Base-by-base conservation (phyloP, 139 green algal species). In the Astrephomene gubernaculifera region DNA sequence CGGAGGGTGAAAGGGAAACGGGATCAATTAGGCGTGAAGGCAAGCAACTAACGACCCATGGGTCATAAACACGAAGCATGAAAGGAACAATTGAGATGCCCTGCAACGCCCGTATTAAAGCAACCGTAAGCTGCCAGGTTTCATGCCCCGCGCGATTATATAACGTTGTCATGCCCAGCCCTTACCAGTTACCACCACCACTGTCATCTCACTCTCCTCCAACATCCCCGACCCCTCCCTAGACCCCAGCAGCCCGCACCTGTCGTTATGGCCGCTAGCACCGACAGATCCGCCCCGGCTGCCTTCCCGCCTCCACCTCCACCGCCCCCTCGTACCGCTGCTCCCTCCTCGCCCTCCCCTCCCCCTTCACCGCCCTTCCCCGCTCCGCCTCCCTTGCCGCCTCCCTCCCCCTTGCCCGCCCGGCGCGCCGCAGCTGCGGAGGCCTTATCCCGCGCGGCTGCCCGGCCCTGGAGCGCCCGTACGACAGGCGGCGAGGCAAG, bases 221-320 rank as follows among this genome's bases (percentile, higher is more conserved):
- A n/a, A n/a, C n/a, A n/a, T n/a, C n/a, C n/a, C n/a, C n/a, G n/a
- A n/a, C n/a, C n/a, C n/a, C n/a, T n/a, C n/a, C n/a, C n/a, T n/a
- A n/a, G n/a, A n/a, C n/a, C n/a, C n/a, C n/a, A n/a, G n/a, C n/a
- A n/a, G n/a, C n/a, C n/a, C 73, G 19, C 5, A 82, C 74, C 54
- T 4, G 92, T 91, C 10, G 93, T 98, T 87, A 98, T 98, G 87
- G 95, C 95, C 14, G 88, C 91, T 29, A 97, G 91, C 14, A 75
- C 64, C 3, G 79, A 68, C 71, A 90, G 81, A 27, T 86, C 60
- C 29, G 39, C 63, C 44, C 41, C 53, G 0, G 10, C 25, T 44
- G 63, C 79, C 31, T 10, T 6, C 6, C 79, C 44, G 44, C 44
- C 38, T 29, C 61, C 60, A 10, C 24, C 22, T 2, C 41, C 39